A percentile compares a stretch with the other conserved stretches of the same genome.
phyloP scores from a whole-genome alignment of 257 asterid species.

The Plectranthus barbatus region DNA sequence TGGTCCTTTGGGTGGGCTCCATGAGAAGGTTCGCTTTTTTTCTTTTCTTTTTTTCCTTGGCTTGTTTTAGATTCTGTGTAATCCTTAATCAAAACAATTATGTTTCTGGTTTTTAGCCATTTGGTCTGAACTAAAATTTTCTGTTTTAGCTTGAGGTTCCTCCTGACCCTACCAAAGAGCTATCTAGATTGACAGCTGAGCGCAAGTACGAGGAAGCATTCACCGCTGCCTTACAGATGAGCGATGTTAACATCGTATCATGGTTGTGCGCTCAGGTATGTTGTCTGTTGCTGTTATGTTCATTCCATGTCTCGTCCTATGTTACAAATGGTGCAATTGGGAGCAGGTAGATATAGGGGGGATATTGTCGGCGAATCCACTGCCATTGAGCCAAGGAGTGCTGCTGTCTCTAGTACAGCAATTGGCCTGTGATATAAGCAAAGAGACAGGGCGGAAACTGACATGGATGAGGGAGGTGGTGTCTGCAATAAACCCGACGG shows the following conservation, averaged over 20 bases:
- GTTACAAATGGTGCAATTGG: too few relatives aligned
- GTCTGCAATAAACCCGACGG: conserved; percentile 66
- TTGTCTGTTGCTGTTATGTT: background rate
- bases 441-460: conserved; percentile 56
- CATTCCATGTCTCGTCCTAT: too few relatives aligned
- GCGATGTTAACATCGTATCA: conserved; percentile 76
- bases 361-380: conserved; percentile 56
- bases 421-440: conserved; percentile 68
- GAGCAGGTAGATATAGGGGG: conserved; percentile 70
- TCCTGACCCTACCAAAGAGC: conserved; percentile 88
- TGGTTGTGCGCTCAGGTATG: conserved; percentile 97
- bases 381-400: conserved; percentile 92
- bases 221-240: conserved; percentile 77
- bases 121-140: conserved; percentile 9
- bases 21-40: conserved; percentile 61
- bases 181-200: conserved; percentile 72
- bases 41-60: background rate
- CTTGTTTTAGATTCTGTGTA: background rate
- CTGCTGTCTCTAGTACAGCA: conserved; percentile 90
- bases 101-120: background rate
- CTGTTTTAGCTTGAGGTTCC: conserved; percentile 66
- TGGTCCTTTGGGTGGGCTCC: conserved; percentile 75
- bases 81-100: background rate
- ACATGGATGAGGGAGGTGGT: conserved; percentile 88
- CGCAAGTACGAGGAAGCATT: conserved; percentile 90